phyloP scores from a whole-genome alignment of 106 monocot species.

The Dendrobium catenatum region DNA sequence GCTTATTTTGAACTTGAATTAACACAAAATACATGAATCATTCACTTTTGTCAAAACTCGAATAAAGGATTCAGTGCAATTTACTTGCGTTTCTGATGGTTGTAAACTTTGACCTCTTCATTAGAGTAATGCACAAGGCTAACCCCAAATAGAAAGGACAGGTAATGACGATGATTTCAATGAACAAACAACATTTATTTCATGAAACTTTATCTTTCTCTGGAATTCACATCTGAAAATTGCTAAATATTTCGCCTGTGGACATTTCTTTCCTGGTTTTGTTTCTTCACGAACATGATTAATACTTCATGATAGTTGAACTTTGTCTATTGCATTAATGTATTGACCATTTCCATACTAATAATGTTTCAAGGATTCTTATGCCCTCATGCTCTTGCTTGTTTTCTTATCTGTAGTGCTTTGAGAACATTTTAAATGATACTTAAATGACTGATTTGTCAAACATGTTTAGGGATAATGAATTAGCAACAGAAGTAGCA shows the following conservation, averaged over 20 bases:
- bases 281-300: background rate
- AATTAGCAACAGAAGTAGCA: conserved; percentile 86
- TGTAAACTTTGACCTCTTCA: background rate
- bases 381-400: background rate
- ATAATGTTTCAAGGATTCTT: background rate
- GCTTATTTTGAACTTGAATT: background rate
- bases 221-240: background rate
- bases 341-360: background rate
- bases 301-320: conserved; percentile 1
- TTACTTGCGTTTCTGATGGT: background rate
- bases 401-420: background rate
- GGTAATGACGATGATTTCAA: background rate
- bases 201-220: background rate
- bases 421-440: background rate
- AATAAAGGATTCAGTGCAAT: background rate
- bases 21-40: background rate
- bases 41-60: background rate
- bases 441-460: background rate
- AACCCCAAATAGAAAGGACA: background rate
- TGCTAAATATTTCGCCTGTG: background rate
- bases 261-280: background rate
- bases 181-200: background rate
- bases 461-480: conserved; percentile 62
- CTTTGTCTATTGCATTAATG: background rate
- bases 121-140: background rate